Base-by-base conservation (phyloP, 2,329 filamentous ascomycete genomes). In the Fusarium siculi region DNA sequence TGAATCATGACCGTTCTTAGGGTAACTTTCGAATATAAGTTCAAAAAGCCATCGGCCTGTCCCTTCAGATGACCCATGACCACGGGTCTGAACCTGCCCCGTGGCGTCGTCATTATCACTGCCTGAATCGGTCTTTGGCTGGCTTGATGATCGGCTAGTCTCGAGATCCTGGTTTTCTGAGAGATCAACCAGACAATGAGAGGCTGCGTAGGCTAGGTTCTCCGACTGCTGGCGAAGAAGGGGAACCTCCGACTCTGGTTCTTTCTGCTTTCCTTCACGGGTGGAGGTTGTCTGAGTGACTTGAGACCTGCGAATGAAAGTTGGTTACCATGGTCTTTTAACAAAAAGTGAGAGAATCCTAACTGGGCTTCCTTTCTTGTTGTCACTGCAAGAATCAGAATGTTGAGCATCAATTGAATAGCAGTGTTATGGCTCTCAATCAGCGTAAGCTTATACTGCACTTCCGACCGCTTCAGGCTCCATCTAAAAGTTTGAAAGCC, bases 321-420 rank as follows among this genome's bases (percentile, higher is more conserved):
- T 4, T 14, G 4, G 50, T 30, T 11, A 39, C 5, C 11, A 21
- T 14, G 9, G 5, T 14, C 4, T n/a, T 0, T 7, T 6, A 7
- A 30, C 2, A 12, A 1, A 2, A 18, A 1, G 1, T 0, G 1
- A 14, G 19, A n/a, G 4, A 1, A 4, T 18, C n/a, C 52, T 32
- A 3, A 55, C 52, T 43, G 19, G 42, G 25, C 52, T 30, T 55
- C 52, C 11, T 42, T 42, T 43, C 25, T 55, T 15, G 36, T 32
- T 43, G 25, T 19, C 21, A 8, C 15, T 1, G 25, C 36, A 15
- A 55, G 25, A 14, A 30, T 55, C 0, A 32, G 1, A 8, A 42
- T 15, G 11, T 19, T 43, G 15, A 43, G 52, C 37, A 55, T 55
- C 21, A 55, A 30, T 4, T 55, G 52, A 11, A 55, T 43, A 7